Evolutionary conservation across 495 filamentous ascomycete species (phyloP).

Genomic region (Lasiosphaeria hispida): DNA sequence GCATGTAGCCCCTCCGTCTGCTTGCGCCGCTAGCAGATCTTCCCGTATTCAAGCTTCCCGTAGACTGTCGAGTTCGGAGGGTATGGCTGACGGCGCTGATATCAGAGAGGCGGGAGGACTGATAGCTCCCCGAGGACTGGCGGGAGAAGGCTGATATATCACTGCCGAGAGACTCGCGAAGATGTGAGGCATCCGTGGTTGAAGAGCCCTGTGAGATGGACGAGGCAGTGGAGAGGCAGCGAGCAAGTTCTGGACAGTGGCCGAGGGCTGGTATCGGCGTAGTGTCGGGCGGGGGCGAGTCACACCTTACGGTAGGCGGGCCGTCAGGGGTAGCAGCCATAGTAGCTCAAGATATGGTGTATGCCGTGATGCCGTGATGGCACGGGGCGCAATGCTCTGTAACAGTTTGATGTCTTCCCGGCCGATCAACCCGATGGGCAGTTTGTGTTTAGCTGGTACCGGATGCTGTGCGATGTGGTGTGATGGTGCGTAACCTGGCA

Average conservation of each 20-base stretch:
- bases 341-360: background rate
- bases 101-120: slow-evolving; percentile 35
- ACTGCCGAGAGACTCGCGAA: slow-evolving; percentile 48
- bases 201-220: slow-evolving; percentile 55
- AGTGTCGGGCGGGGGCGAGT: slow-evolving; percentile 63
- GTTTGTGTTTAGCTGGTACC: background rate
- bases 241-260: slow-evolving; percentile 60
- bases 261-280: slow-evolving; percentile 66
- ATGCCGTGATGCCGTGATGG: background rate
- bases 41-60: slow-evolving; percentile 39
- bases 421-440: background rate
- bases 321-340: slow-evolving; percentile 32
- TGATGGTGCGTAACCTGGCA: too few relatives aligned
- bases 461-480: background rate
- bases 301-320: slow-evolving; percentile 37
- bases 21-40: slow-evolving; percentile 39
- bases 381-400: background rate
- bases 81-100: slow-evolving; percentile 39
- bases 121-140: slow-evolving; percentile 47
- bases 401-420: background rate
- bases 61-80: slow-evolving; percentile 49
- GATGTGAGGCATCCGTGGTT: slow-evolving; percentile 57
- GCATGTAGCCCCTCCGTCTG: slow-evolving; percentile 79
- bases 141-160: slow-evolving; percentile 52
- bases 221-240: slow-evolving; percentile 75